Evolutionary conservation across 768 basidiomycete genomes (phyloP), one percentile per base, ranked within the genome.

Genomic region (Psilocybe cyanescens): DNA sequence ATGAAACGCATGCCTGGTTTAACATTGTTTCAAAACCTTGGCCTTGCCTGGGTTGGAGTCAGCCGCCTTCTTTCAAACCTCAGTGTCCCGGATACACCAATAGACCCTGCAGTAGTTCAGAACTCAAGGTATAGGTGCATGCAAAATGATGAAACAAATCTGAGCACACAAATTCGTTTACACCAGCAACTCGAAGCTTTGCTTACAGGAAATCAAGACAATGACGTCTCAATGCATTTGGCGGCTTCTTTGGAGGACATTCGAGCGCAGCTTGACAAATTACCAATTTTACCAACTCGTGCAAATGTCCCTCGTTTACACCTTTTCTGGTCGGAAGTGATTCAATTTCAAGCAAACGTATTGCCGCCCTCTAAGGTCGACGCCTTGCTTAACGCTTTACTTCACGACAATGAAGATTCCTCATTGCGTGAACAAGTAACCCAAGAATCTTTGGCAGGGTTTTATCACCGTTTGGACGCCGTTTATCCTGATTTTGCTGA

Each of bases 91-190:
- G 84, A 94, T 71, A 76, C 85, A 1, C 94, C 96, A 2, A 75
- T 98, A 52, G 97, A 99, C 72, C 97, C 97, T 29, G 87, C 89
- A 6, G 87, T 86, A 24, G 82, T 88, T 35, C 80, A 86, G 57
- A 80, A 77, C 54, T 83, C 78, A 51, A 75, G 78, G 0, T 68
- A 69, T 1, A 72, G 77, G 31, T 84, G 87, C 30, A 79, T 81
- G 70, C 68, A 70, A 30, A 68, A 78, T 52, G 79, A 86, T 57
- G 66, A 76, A 33, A 64, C 70, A 1, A 67, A 76, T 28, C 65
- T 92, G 3, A 62, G 69, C 3, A 73, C 75, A 2, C 86, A 92
- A 71, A 70, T 88, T 7, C 55, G 67, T 5, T 76, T 92, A 6
- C 88, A 92, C 64, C 67, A 63, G 16, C 68, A 78, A 33, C 75